These are phyloP conservation scores for Coemansia sp. DNA, from an alignment of 192 early-diverging fungal genomes.

Conservation along the genomic window DNA sequence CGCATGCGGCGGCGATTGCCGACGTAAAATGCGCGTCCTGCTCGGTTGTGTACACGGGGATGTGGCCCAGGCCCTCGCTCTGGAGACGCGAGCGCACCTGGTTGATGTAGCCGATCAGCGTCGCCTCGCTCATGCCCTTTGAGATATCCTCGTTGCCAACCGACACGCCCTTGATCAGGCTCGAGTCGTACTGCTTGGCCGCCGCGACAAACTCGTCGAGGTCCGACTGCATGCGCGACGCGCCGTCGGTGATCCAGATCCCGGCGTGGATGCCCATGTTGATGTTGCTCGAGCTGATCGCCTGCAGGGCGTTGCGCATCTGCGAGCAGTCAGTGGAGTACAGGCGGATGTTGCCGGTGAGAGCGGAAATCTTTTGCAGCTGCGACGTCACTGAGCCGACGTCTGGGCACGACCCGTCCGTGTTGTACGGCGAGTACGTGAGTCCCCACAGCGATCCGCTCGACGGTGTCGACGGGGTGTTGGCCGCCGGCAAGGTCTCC, in stretches of 20 bases:
- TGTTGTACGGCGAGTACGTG: constrained; percentile 49
- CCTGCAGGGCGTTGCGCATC: constrained; percentile 33
- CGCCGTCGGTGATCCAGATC: constrained; percentile 40
- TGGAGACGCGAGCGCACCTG: constrained; percentile 38
- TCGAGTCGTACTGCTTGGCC: constrained; percentile 29
- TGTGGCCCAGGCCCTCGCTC: constrained; percentile 38
- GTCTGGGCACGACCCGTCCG: constrained; percentile 45
- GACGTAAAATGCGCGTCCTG: constrained; percentile 33
- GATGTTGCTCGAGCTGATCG: constrained; percentile 28
- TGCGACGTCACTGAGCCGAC: constrained; percentile 20
- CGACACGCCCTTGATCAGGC: constrained; percentile 37
- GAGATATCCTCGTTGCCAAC: constrained; percentile 46
- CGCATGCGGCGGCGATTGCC: constrained; percentile 25
- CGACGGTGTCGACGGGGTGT: too few species aligned
- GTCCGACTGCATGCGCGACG: constrained; percentile 29
- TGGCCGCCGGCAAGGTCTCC: background rate
- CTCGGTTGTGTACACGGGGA: constrained; percentile 48
- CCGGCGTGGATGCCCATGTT: constrained; percentile 35
- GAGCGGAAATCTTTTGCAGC: constrained; percentile 26
- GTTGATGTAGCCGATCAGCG: constrained; percentile 45
- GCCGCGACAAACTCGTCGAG: constrained; percentile 40
- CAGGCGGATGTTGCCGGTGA: constrained; percentile 44
- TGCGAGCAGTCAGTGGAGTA: constrained; percentile 53
- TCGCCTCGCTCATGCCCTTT: constrained; percentile 44
- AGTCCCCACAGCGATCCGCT: constrained; percentile 39